Evolutionary conservation across 2,329 filamentous ascomycete genomes (phyloP).

Genomic region (Coniochaeta prunicola): DNA sequence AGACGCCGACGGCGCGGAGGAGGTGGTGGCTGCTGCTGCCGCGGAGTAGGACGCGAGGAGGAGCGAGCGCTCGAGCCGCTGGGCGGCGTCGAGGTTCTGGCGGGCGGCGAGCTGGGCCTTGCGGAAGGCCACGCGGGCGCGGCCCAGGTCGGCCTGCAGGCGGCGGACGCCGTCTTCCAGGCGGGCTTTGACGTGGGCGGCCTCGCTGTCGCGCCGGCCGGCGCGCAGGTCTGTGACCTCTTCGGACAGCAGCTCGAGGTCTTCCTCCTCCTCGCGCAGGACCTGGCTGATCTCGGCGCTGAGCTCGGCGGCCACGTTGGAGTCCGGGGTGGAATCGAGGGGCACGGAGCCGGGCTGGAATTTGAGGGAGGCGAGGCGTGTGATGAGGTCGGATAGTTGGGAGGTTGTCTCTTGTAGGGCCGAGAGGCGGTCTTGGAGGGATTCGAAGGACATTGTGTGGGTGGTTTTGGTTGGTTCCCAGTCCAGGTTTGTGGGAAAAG

Average conservation of each 20-base stretch:
- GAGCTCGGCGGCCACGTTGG: constrained; percentile 61
- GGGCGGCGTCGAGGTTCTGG: constrained; percentile 64
- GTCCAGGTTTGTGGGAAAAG: not conserved
- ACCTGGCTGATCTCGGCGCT: constrained; percentile 72
- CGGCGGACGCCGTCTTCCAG: constrained; percentile 60
- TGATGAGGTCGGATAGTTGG: constrained; percentile 52
- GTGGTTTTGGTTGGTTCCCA: not conserved
- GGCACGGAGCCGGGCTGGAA: constrained; percentile 53
- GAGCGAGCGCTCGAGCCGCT: constrained; percentile 67
- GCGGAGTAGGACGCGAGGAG: constrained; percentile 57
- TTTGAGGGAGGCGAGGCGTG: constrained; percentile 48
- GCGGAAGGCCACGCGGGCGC: constrained; percentile 62
- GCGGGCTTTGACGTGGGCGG: constrained; percentile 56
- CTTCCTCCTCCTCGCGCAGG: constrained; percentile 72
- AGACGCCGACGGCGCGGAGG: constrained; percentile 9
- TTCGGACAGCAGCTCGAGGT: constrained; percentile 72
- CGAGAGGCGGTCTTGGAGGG: constrained; percentile 53
- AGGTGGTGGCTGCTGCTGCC: constrained; percentile 16
- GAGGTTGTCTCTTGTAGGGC: constrained; percentile 54
- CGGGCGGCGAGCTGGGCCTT: constrained; percentile 76
- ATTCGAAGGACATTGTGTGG: constrained; percentile 45
- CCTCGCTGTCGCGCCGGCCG: constrained; percentile 41
- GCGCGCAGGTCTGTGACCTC: constrained; percentile 65
- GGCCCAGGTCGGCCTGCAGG: constrained; percentile 62
- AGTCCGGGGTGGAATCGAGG: constrained; percentile 31